Evolutionary conservation across 2,329 filamentous ascomycete genomes (phyloP).

Genomic region (Fusarium decemcellulare): DNA sequence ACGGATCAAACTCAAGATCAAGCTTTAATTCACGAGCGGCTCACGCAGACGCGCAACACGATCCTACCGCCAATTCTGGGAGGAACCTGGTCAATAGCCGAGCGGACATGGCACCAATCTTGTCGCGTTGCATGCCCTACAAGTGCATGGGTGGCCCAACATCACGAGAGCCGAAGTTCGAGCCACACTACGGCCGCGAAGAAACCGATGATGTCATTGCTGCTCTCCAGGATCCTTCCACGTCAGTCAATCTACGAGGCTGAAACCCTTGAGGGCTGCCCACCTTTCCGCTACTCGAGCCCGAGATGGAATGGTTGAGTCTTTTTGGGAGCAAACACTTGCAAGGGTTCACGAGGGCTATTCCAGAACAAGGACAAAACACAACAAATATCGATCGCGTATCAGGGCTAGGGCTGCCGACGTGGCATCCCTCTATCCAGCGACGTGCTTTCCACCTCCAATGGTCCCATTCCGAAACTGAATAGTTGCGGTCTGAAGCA

Average conservation of each 20-base stretch:
- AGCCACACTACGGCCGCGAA: conserved; percentile 28
- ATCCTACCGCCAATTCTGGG: background rate
- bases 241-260: conserved; percentile 46
- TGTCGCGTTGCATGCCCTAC: conserved; percentile 24
- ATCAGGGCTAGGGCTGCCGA: conserved; percentile 38
- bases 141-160: conserved; percentile 19
- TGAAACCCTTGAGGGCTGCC: conserved; percentile 38
- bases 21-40: conserved; percentile 8
- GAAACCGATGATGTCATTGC: conserved; percentile 41
- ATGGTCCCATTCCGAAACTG: conserved; percentile 6
- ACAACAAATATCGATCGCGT: background rate
- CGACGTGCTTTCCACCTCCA: conserved; percentile 2
- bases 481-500: conserved; percentile 1
- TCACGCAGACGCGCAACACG: conserved; percentile 23
- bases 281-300: conserved; percentile 1
- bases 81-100: conserved; percentile 29
- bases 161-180: conserved; percentile 28
- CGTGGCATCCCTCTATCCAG: conserved; percentile 42
- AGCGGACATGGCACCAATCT: conserved; percentile 32
- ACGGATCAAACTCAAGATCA: background rate
- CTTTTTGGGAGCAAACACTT: conserved; percentile 17
- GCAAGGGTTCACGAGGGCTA: conserved; percentile 16
- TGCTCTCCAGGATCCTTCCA: conserved; percentile 37
- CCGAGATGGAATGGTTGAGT: conserved; percentile 4
- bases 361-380: conserved; percentile 23